A percentile compares a stretch with the other conserved stretches of the same genome.
These are phyloP conservation scores for Pseudonitzschia multistriata DNA, from an alignment of 108 stramenopile genomes.

Conservation along the genomic window DNA sequence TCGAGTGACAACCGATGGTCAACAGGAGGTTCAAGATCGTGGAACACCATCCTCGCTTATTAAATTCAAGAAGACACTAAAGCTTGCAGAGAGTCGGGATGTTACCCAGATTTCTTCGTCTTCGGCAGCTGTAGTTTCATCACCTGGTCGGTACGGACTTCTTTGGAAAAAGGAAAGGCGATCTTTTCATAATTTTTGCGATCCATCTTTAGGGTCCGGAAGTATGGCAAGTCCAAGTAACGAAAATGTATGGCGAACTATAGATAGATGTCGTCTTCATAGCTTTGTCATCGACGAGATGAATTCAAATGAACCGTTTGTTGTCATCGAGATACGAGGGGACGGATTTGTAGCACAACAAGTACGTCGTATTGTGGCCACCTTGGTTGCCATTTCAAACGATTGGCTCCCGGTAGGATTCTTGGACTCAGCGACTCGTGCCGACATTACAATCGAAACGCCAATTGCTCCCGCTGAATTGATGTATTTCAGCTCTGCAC, in stretches of 20 bases:
- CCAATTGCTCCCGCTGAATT: slow-evolving; percentile 45
- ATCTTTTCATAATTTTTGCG: slow-evolving; percentile 76
- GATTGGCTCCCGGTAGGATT: slow-evolving; percentile 59
- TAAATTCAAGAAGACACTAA: slow-evolving; percentile 22
- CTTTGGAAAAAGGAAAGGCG: slow-evolving; percentile 49
- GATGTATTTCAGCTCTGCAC: slow-evolving; percentile 46
- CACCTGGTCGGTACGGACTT: slow-evolving; percentile 58
- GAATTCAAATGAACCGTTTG: neutral
- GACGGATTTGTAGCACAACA: slow-evolving; percentile 63
- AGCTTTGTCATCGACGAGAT: slow-evolving; percentile 29
- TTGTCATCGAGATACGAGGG: slow-evolving; percentile 56
- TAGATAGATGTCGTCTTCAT: slow-evolving; percentile 61
- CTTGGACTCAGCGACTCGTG: slow-evolving; percentile 44
- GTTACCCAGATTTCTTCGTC: slow-evolving; percentile 3
- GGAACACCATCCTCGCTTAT: slow-evolving; percentile 20
- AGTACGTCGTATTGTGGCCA: slow-evolving; percentile 52
- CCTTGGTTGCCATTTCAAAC: slow-evolving; percentile 57
- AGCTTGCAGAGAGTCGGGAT: slow-evolving; percentile 25
- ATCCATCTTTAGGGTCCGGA: slow-evolving; percentile 45
- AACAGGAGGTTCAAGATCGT: neutral
- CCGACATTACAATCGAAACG: slow-evolving; percentile 35
- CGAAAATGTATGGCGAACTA: slow-evolving; percentile 65
- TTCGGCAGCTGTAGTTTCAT: neutral
- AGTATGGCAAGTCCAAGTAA: slow-evolving; percentile 55
- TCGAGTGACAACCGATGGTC: too few species aligned